A percentile compares a stretch with the other conserved stretches of the same genome.
These are phyloP conservation scores for Globisporangium spinosum DNA, from an alignment of 352 stramenopile species.

Conservation along the genomic window DNA sequence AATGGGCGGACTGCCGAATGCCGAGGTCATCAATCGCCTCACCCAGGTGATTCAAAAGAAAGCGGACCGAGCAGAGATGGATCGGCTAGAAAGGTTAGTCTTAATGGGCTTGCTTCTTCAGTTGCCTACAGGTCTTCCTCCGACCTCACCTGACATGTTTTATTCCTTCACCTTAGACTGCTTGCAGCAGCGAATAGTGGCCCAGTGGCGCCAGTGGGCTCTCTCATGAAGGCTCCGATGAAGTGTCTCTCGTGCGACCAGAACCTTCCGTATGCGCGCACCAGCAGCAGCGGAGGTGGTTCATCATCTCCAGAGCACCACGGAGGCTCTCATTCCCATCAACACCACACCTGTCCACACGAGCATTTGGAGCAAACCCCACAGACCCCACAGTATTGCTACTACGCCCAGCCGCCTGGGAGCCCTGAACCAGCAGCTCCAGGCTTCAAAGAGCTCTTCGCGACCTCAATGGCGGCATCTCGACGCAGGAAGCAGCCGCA, in stretches of 20 bases:
- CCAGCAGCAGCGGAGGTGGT: background rate
- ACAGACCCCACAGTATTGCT: background rate
- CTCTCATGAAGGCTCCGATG: constrained; percentile 49
- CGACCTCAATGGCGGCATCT: constrained; percentile 8
- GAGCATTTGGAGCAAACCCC: background rate
- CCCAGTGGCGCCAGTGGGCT: constrained; percentile 19
- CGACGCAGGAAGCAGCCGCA: constrained; percentile 17
- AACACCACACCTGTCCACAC: constrained; percentile 1
- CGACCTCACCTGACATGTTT: background rate
- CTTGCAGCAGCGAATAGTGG: constrained; percentile 25
- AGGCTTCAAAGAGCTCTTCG: constrained; percentile 16
- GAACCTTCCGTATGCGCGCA: constrained; percentile 28
- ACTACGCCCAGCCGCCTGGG: background rate
- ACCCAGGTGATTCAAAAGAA: constrained; percentile 41
- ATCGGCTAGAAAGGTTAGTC: constrained; percentile 30
- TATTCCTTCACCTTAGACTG: constrained; percentile 18
- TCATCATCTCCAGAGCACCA: constrained; percentile 12
- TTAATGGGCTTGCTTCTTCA: background rate
- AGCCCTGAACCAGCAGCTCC: background rate
- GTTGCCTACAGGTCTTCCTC: background rate
- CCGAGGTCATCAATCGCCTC: constrained; percentile 46
- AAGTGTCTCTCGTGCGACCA: constrained; percentile 65
- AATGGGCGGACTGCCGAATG: constrained; percentile 43
- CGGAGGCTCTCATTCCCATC: constrained; percentile 1
- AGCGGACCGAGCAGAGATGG: constrained; percentile 54